Percentiles rank a stretch among this genome's conserved stretches.
These are phyloP conservation scores for Pyronema omphalodes DNA, from an alignment of 495 filamentous ascomycete genomes.

Conservation along the genomic window DNA sequence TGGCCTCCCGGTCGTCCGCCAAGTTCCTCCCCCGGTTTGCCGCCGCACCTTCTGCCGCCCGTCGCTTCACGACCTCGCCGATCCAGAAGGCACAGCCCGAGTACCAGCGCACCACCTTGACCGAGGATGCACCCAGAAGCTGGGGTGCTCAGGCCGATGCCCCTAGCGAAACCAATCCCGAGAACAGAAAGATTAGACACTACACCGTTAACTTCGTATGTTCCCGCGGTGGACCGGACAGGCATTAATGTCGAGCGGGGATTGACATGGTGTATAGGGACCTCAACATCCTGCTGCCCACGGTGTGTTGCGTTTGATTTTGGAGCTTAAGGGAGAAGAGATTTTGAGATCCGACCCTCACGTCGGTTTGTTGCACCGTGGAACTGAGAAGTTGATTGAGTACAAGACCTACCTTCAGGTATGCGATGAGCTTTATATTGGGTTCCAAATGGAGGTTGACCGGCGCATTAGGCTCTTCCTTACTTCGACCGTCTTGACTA, in stretches of 20 bases:
- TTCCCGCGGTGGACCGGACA: neutral
- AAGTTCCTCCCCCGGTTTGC: constrained; percentile 6
- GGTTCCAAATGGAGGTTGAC: neutral
- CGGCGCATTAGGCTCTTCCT: constrained; percentile 47
- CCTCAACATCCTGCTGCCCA: constrained; percentile 98
- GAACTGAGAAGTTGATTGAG: constrained; percentile 99
- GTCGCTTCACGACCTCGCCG: constrained; percentile 7
- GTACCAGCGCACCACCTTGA: constrained; percentile 16
- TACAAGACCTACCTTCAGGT: constrained; percentile 94
- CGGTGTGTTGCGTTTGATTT: constrained; percentile 92
- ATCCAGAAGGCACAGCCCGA: constrained; percentile 4
- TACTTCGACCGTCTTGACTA: constrained; percentile 99
- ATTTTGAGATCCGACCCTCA: constrained; percentile 94
- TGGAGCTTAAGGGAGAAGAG: constrained; percentile 94
- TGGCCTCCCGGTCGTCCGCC: constrained; percentile 28
- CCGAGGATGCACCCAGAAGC: constrained; percentile 1
- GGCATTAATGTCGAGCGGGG: neutral
- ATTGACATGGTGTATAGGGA: constrained; percentile 29
- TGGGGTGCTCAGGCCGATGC: neutral
- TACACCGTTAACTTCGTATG: constrained; percentile 91
- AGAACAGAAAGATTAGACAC: constrained; percentile 79
- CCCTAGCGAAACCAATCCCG: constrained; percentile 22
- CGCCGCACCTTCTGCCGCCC: neutral
- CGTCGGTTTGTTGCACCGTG: constrained; percentile 87
- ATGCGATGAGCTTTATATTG: neutral